phyloP scores from a whole-genome alignment of 352 stramenopile species.

The Phytophthora agathidicida region DNA sequence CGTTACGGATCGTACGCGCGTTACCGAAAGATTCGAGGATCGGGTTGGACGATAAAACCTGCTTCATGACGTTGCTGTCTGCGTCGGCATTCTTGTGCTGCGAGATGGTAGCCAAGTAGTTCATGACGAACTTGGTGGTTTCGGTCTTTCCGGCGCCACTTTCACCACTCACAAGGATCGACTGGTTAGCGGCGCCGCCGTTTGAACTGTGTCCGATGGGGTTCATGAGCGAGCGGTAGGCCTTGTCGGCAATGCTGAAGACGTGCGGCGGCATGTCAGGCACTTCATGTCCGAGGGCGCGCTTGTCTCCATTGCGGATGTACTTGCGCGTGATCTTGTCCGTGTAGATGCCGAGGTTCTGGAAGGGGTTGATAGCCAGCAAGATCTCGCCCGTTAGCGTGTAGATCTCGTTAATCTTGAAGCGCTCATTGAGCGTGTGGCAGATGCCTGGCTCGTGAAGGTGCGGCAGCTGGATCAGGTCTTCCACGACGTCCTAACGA shows the following conservation, averaged over 20 bases:
- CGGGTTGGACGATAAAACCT: slow-evolving; percentile 97
- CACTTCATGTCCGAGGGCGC: slow-evolving; percentile 64
- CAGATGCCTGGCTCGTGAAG: slow-evolving; percentile 95
- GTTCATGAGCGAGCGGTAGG: slow-evolving; percentile 84
- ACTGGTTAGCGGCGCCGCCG: slow-evolving; percentile 79
- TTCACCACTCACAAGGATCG: slow-evolving; percentile 93
- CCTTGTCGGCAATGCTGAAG: slow-evolving; percentile 91
- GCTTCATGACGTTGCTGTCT: slow-evolving; percentile 85
- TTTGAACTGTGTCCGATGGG: slow-evolving; percentile 43
- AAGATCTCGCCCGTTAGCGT: slow-evolving; percentile 88
- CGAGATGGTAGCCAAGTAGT: slow-evolving; percentile 94
- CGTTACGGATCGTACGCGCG: slow-evolving; percentile 96
- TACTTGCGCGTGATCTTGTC: slow-evolving; percentile 90
- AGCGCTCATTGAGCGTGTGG: slow-evolving; percentile 92
- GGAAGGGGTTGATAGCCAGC: slow-evolving; percentile 90
- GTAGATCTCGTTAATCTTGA: slow-evolving; percentile 95
- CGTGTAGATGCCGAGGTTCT: slow-evolving; percentile 87
- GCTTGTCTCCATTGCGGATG: slow-evolving; percentile 84
- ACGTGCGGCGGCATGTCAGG: slow-evolving; percentile 89
- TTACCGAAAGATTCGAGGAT: slow-evolving; percentile 99
- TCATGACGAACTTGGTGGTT: slow-evolving; percentile 96
- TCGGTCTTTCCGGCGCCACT: slow-evolving; percentile 97
- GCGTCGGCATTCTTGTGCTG: slow-evolving; percentile 53
- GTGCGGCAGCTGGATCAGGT: slow-evolving; percentile 94
- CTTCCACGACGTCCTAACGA: slow-evolving; percentile 80